Percentiles rank a stretch among this genome's conserved stretches.
Evolutionary conservation across 495 filamentous ascomycete genomes (phyloP).

Genomic region (Talaromyces borbonicus): DNA sequence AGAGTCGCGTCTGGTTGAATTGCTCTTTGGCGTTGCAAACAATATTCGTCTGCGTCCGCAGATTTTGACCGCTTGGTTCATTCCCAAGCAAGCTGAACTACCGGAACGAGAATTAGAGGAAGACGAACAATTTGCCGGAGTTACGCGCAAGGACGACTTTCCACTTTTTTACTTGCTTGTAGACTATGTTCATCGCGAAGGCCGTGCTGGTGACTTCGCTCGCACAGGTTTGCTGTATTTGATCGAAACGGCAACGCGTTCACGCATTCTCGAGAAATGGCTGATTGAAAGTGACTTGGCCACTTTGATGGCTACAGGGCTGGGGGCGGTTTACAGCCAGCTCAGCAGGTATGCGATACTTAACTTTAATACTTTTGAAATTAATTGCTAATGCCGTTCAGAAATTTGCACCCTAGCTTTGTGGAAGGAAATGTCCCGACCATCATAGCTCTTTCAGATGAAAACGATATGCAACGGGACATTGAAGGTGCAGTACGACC

Average conservation of each 20-base stretch:
- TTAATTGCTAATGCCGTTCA: conserved; percentile 8
- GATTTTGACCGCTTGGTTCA: conserved; percentile 84
- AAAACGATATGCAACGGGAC: conserved; percentile 34
- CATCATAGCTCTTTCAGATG: conserved; percentile 79
- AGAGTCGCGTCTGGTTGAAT: conserved; percentile 76
- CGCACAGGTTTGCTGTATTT: conserved; percentile 90
- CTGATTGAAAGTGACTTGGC: conserved; percentile 94
- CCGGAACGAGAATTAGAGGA: conserved; percentile 20
- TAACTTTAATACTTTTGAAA: background rate
- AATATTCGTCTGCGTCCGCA: conserved; percentile 85
- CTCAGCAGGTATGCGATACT: conserved; percentile 54
- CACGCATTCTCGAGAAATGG: conserved; percentile 79
- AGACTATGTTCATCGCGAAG: conserved; percentile 91
- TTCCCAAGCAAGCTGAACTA: conserved; percentile 18
- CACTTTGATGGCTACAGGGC: conserved; percentile 90
- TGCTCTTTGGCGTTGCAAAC: conserved; percentile 87
- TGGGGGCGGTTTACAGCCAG: conserved; percentile 94
- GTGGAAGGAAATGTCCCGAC: conserved; percentile 61
- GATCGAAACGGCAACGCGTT: conserved; percentile 83
- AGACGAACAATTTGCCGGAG: conserved; percentile 65
- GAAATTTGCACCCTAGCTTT: conserved; percentile 31
- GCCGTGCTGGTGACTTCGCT: conserved; percentile 92
- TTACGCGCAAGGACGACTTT: conserved; percentile 86
- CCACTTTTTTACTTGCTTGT: conserved; percentile 91
- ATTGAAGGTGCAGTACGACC: conserved; percentile 50